phyloP scores from a whole-genome alignment of 495 filamentous ascomycete genomes.

The Penicillium riverlandense region DNA sequence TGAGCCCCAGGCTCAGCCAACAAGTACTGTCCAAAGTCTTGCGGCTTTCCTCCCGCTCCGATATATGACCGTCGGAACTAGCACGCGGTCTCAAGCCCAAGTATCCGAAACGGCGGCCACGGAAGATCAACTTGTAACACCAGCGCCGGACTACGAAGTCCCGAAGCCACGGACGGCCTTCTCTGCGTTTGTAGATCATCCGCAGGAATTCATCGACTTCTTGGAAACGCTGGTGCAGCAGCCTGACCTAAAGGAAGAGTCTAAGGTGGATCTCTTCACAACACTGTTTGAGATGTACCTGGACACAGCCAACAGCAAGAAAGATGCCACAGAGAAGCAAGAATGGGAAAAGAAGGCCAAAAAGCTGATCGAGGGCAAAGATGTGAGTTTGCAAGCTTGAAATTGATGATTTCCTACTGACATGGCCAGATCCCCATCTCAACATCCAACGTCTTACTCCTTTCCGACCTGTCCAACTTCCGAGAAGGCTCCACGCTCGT shows the following conservation, averaged over 20 bases:
- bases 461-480: slow-evolving; percentile 90
- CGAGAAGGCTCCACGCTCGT: slow-evolving; percentile 85
- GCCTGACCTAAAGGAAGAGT: slow-evolving; percentile 56
- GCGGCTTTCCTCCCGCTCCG: slow-evolving; percentile 77
- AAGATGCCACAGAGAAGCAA: slow-evolving; percentile 55
- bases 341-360: slow-evolving; percentile 90
- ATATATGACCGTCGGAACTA: slow-evolving; percentile 62
- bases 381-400: slow-evolving; percentile 32
- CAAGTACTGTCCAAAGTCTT: slow-evolving; percentile 73
- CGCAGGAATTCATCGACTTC: slow-evolving; percentile 83
- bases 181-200: slow-evolving; percentile 92
- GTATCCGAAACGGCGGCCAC: slow-evolving; percentile 18
- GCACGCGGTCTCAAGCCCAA: slow-evolving; percentile 35
- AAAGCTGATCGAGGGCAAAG: slow-evolving; percentile 67
- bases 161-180: slow-evolving; percentile 89
- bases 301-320: slow-evolving; percentile 72
- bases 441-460: slow-evolving; percentile 84
- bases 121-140: slow-evolving; percentile 18
- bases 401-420: slow-evolving; percentile 5
- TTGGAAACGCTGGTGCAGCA: slow-evolving; percentile 75
- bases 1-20: slow-evolving; percentile 47
- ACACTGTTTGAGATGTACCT: slow-evolving; percentile 98
- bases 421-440: slow-evolving; percentile 66
- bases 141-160: slow-evolving; percentile 28
- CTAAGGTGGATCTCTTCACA: slow-evolving; percentile 83